Evolutionary conservation across 1,139 yeast genomes (phyloP).

Genomic region (Wickerhamomyces sp.): DNA sequence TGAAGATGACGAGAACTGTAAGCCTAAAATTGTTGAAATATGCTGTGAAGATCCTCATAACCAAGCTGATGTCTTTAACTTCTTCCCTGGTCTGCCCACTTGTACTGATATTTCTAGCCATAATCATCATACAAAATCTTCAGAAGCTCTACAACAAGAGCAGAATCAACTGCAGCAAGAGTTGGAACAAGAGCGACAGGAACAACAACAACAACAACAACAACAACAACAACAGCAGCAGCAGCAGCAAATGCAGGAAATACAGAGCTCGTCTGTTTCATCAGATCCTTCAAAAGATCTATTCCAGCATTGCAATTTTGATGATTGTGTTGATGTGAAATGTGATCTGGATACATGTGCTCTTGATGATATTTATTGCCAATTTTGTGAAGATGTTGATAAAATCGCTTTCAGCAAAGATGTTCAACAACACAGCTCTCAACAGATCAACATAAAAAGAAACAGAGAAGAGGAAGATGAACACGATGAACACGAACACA

Average conservation of each 20-base stretch:
- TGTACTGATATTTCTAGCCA: constrained; percentile 8
- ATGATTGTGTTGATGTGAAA: constrained; percentile 22
- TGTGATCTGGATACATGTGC: constrained; percentile 25
- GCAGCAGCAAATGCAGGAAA: too few relatives aligned
- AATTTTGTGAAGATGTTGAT: constrained; percentile 20
- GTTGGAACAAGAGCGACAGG: not conserved
- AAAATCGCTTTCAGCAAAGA: too few relatives aligned
- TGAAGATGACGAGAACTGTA: constrained; percentile 25
- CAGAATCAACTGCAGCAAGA: not conserved
- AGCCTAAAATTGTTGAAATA: constrained; percentile 33
- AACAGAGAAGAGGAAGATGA: constrained; percentile 6
- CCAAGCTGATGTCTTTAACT: not conserved
- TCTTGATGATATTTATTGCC: constrained; percentile 23
- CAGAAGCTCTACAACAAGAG: not conserved
- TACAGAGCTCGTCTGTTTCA: too few relatives aligned
- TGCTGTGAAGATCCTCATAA: constrained; percentile 33
- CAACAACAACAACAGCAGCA: constrained; percentile 1
- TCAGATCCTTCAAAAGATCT: too few relatives aligned
- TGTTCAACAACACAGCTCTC: not conserved
- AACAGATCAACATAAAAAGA: constrained; percentile 6
- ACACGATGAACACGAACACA: constrained; percentile 7
- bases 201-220: constrained; percentile 3
- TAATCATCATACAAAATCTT: not conserved
- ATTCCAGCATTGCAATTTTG: constrained; percentile 18
- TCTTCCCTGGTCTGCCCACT: constrained; percentile 6